These are phyloP conservation scores for Trichoderma sp. DNA, from an alignment of 2,329 filamentous ascomycete genomes.

Conservation along the genomic window DNA sequence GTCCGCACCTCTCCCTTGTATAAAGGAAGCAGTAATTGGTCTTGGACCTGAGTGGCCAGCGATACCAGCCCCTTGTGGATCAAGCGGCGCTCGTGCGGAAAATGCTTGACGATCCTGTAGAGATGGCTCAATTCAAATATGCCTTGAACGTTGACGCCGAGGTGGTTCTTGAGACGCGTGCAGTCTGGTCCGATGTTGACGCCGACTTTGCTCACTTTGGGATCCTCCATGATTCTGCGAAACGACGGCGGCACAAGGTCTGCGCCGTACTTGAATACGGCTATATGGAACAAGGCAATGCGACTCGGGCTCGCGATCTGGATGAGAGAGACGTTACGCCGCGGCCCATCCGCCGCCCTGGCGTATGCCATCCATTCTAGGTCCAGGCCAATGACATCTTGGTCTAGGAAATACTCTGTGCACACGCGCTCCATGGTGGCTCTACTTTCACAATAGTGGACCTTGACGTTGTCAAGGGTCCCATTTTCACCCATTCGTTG, in stretches of 20 bases:
- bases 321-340: conserved; percentile 76
- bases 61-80: conserved; percentile 70
- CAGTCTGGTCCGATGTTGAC: conserved; percentile 75
- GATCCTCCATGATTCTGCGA: conserved; percentile 71
- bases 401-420: conserved; percentile 65
- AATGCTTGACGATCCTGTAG: conserved; percentile 75
- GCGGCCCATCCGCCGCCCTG: conserved; percentile 51
- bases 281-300: conserved; percentile 81
- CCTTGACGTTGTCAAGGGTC: conserved; percentile 58
- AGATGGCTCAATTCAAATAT: conserved; percentile 83
- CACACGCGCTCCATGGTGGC: conserved; percentile 69
- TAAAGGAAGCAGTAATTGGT: conserved; percentile 73
- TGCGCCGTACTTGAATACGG: conserved; percentile 58
- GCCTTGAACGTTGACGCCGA: conserved; percentile 67
- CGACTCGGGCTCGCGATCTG: conserved; percentile 78
- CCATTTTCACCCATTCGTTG: conserved; percentile 52
- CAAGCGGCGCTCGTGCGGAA: conserved; percentile 51
- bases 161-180: conserved; percentile 67
- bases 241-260: conserved; percentile 73
- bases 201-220: conserved; percentile 72
- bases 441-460: conserved; percentile 77
- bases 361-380: conserved; percentile 76
- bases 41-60: conserved; percentile 70
- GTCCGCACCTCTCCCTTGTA: conserved; percentile 74
- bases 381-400: conserved; percentile 82